These are phyloP conservation scores for Pseudonitzschia pungens DNA, from an alignment of 108 stramenopile species.

Conservation along the genomic window DNA sequence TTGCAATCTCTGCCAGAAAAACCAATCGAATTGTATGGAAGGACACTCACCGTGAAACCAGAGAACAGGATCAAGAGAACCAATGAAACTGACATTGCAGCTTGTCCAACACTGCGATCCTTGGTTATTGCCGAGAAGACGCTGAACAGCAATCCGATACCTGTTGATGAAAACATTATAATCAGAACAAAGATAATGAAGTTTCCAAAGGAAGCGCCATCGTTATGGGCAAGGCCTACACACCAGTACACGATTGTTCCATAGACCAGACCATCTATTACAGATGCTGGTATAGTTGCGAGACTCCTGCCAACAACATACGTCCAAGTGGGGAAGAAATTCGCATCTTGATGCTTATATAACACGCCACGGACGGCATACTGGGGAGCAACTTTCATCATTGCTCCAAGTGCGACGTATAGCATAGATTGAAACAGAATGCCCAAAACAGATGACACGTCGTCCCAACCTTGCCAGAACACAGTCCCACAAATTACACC, in stretches of 20 bases:
- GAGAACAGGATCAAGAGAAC: slow-evolving; percentile 56
- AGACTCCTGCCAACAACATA: slow-evolving; percentile 55
- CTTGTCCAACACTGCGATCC: slow-evolving; percentile 42
- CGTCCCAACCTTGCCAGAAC: slow-evolving; percentile 49
- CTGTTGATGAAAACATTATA: slow-evolving; percentile 39
- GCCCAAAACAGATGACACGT: slow-evolving; percentile 44
- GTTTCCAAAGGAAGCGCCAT: slow-evolving; percentile 43
- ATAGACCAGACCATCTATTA: slow-evolving; percentile 55
- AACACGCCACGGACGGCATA: slow-evolving; percentile 66
- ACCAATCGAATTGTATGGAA: neutral
- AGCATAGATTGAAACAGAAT: slow-evolving; percentile 64
- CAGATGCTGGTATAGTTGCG: slow-evolving; percentile 42
- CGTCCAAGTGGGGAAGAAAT: slow-evolving; percentile 80
- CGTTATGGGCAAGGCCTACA: slow-evolving; percentile 45
- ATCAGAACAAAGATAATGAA: slow-evolving; percentile 64
- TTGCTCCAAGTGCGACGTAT: slow-evolving; percentile 58
- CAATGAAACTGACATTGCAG: slow-evolving; percentile 50
- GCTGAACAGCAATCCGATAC: slow-evolving; percentile 49
- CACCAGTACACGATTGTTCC: slow-evolving; percentile 63
- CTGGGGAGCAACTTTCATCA: slow-evolving; percentile 70
- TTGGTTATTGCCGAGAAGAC: slow-evolving; percentile 55
- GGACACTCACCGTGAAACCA: slow-evolving; percentile 60
- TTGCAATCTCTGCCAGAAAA: neutral
- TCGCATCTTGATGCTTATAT: slow-evolving; percentile 83
- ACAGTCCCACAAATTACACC: slow-evolving; percentile 66